Evolutionary conservation across 768 basidiomycete species (phyloP).

Genomic region (Hericium erinaceus): DNA sequence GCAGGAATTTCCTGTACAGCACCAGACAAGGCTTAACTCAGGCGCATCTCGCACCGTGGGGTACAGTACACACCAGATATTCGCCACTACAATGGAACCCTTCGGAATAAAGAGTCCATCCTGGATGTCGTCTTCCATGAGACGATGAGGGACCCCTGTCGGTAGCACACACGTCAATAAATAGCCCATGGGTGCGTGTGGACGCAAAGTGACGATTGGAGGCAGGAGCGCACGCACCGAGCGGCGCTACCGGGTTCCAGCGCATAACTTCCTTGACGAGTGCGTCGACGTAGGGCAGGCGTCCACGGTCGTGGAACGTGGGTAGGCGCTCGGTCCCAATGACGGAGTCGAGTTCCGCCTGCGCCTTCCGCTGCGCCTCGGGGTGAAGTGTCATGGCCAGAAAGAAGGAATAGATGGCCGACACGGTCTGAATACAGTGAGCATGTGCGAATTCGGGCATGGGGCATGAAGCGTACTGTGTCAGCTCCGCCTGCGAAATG

Average conservation of each 20-base stretch:
- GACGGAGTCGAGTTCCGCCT: constrained; percentile 20
- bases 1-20: not conserved
- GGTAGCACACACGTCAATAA: not conserved
- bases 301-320: constrained; percentile 11
- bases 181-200: not conserved
- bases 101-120: constrained; percentile 27
- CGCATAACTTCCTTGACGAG: constrained; percentile 19
- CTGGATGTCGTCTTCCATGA: constrained; percentile 23
- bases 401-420: constrained; percentile 20
- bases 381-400: constrained; percentile 23
- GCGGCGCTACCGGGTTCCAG: constrained; percentile 15
- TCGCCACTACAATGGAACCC: constrained; percentile 18
- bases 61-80: constrained; percentile 12
- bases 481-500: constrained; percentile 8
- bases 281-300: constrained; percentile 19
- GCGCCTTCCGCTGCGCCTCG: constrained; percentile 17
- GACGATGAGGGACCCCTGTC: constrained; percentile 15
- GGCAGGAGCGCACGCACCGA: constrained; percentile 5
- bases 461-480: constrained; percentile 9
- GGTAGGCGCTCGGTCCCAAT: constrained; percentile 21
- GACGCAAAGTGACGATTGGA: not conserved
- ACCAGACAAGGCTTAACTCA: too few relatives aligned
- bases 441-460: not conserved
- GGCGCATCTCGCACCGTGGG: too few relatives aligned
- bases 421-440: constrained; percentile 12